Evolutionary conservation across 1,284 basidiomycete genomes (phyloP).

Genomic region (Papiliotrema nemorosa): DNA sequence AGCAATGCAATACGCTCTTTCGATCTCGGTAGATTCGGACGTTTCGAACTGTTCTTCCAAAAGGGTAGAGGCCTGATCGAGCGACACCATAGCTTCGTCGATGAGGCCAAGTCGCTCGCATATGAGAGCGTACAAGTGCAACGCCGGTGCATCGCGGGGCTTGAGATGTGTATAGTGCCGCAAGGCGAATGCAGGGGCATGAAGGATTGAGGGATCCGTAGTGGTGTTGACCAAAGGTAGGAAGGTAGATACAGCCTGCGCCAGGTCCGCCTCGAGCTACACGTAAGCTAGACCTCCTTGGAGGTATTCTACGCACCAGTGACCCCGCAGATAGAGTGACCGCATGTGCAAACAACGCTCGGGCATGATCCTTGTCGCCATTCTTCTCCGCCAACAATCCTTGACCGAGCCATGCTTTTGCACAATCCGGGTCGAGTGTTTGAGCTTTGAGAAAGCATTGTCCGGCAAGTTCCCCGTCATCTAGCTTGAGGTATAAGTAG

Average conservation of each 20-base stretch:
- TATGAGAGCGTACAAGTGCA: constrained; percentile 81
- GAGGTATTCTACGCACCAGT: constrained; percentile 56
- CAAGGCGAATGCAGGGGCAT: constrained; percentile 71
- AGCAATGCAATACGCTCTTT: constrained; percentile 75
- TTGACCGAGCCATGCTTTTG: constrained; percentile 90
- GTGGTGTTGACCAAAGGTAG: constrained; percentile 15
- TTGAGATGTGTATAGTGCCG: constrained; percentile 68
- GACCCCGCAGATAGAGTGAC: constrained; percentile 63
- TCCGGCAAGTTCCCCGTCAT: constrained; percentile 78
- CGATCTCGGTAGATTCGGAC: constrained; percentile 70
- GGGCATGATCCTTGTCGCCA: constrained; percentile 62
- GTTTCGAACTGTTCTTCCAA: constrained; percentile 86
- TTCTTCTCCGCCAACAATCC: constrained; percentile 72
- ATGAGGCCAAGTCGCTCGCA: constrained; percentile 77
- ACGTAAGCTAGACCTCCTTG: background rate
- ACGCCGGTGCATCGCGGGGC: constrained; percentile 67
- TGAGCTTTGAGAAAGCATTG: constrained; percentile 85
- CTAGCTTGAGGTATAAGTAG: constrained; percentile 78
- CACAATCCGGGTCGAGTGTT: constrained; percentile 84
- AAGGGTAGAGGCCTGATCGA: constrained; percentile 59
- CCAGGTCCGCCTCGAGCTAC: constrained; percentile 79
- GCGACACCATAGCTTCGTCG: constrained; percentile 63
- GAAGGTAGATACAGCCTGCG: constrained; percentile 63
- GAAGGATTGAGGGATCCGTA: constrained; percentile 51
- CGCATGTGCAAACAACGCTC: constrained; percentile 77